A percentile compares a stretch with the other conserved stretches of the same genome.
Evolutionary conservation across 352 stramenopile species (phyloP).

Genomic region (Pythium aquatile): DNA sequence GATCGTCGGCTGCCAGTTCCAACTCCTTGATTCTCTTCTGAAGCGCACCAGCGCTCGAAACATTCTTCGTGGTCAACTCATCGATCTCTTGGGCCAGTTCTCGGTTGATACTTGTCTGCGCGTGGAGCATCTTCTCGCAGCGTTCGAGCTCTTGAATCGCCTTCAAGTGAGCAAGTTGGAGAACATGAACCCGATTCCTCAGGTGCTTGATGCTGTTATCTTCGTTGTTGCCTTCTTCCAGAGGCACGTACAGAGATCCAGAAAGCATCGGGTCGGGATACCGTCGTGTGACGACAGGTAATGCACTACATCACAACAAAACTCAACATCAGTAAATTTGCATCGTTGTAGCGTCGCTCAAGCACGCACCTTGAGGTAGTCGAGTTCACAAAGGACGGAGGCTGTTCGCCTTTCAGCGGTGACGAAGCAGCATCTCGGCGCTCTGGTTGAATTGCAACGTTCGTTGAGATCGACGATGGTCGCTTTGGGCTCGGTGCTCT

Average conservation of each 20-base stretch:
- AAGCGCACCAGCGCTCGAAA: constrained; percentile 69
- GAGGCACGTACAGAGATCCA: not conserved
- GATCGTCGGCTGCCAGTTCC: constrained; percentile 78
- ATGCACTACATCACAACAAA: constrained; percentile 15
- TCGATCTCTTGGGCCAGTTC: constrained; percentile 91
- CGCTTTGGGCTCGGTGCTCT: constrained; percentile 15
- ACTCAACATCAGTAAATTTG: not conserved
- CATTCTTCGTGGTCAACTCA: constrained; percentile 72
- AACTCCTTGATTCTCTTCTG: constrained; percentile 83
- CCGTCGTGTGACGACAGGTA: constrained; percentile 20
- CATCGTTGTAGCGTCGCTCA: not conserved
- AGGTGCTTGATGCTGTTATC: constrained; percentile 56
- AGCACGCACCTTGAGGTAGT: constrained; percentile 6
- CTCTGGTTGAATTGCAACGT: constrained; percentile 30
- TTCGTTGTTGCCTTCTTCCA: constrained; percentile 18
- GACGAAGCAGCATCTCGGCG: constrained; percentile 66
- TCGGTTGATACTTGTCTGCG: constrained; percentile 93
- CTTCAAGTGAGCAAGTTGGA: constrained; percentile 90
- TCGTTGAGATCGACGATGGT: constrained; percentile 17
- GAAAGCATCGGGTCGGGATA: constrained; percentile 15
- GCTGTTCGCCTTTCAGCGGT: constrained; percentile 38
- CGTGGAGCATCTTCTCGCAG: constrained; percentile 93
- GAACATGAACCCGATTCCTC: constrained; percentile 77
- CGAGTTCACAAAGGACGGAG: constrained; percentile 6
- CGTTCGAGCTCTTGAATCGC: constrained; percentile 90